Evolutionary conservation across 2,329 filamentous ascomycete species (phyloP).

Genomic region (Fusarium sp.): DNA sequence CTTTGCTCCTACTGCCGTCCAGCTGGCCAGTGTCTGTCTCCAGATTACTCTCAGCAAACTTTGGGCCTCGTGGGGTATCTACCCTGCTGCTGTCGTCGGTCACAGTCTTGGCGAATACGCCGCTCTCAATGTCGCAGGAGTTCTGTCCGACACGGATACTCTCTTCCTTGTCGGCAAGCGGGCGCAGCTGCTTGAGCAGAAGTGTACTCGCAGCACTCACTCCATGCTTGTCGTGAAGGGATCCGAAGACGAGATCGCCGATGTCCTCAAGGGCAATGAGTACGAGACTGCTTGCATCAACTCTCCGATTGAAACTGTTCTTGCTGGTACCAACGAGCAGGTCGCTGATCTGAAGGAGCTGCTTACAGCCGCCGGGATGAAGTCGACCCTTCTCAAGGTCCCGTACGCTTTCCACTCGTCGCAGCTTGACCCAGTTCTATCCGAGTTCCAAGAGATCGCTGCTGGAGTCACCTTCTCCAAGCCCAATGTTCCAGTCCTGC

Average conservation of each 20-base stretch:
- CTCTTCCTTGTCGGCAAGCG: slow-evolving; percentile 72
- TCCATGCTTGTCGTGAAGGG: slow-evolving; percentile 52
- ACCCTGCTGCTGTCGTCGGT: slow-evolving; percentile 59
- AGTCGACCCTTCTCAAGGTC: slow-evolving; percentile 50
- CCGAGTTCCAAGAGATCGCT: slow-evolving; percentile 57
- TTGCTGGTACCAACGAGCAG: slow-evolving; percentile 31
- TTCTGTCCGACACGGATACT: slow-evolving; percentile 71
- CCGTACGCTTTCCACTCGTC: slow-evolving; percentile 53
- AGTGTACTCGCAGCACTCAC: slow-evolving; percentile 58
- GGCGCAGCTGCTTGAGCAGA: slow-evolving; percentile 65
- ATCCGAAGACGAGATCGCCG: slow-evolving; percentile 21
- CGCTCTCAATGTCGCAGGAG: slow-evolving; percentile 70
- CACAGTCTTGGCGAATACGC: slow-evolving; percentile 55
- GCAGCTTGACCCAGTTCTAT: slow-evolving; percentile 55
- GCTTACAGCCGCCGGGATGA: slow-evolving; percentile 38
- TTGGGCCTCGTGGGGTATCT: slow-evolving; percentile 55
- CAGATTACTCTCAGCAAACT: slow-evolving; percentile 58
- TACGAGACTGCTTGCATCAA: slow-evolving; percentile 70
- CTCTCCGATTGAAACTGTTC: slow-evolving; percentile 69
- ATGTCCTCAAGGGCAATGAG: slow-evolving; percentile 33
- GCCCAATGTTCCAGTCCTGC: slow-evolving; percentile 14
- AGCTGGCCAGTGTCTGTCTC: slow-evolving; percentile 54
- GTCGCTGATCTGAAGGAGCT: slow-evolving; percentile 18
- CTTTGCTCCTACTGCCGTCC: slow-evolving; percentile 43
- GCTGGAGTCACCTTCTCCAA: slow-evolving; percentile 12